Conservation (phyloP, 1,284 basidiomycete species). For the Vanrija sp. region DNA sequence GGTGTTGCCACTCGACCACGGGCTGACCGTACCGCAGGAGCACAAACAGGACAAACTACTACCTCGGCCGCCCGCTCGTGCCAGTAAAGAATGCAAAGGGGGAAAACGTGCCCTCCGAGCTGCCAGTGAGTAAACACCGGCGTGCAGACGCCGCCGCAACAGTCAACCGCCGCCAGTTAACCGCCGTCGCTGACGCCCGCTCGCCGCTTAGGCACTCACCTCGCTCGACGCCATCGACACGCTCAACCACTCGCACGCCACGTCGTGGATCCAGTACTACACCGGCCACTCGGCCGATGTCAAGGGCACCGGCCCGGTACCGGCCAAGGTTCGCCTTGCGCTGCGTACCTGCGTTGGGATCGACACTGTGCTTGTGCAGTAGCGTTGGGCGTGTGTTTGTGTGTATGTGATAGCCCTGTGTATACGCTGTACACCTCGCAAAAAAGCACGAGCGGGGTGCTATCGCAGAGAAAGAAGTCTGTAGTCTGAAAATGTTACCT, state of each 20-base stretch:
- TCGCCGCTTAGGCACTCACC: slow-evolving; percentile 4
- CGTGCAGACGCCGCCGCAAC: no score
- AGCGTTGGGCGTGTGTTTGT: no score
- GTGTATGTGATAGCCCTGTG: no score
- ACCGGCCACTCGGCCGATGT: slow-evolving; percentile 4
- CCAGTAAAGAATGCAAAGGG: slow-evolving; percentile 9
- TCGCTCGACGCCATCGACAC: slow-evolving; percentile 7
- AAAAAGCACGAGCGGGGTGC: no score
- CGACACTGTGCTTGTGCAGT: slow-evolving; percentile 3
- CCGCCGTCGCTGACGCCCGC: neutral
- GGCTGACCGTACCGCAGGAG: slow-evolving; percentile 5
- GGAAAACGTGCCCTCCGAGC: neutral
- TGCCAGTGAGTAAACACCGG: slow-evolving; percentile 3
- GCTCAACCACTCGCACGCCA: neutral
- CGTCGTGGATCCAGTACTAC: slow-evolving; percentile 15
- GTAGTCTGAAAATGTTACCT: no score
- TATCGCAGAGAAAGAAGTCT: no score
- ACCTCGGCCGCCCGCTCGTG: slow-evolving; percentile 9
- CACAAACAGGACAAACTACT: slow-evolving; percentile 8
- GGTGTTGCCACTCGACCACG: neutral
- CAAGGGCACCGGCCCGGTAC: neutral
- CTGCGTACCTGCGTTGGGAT: slow-evolving; percentile 12
- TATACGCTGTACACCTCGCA: no score
- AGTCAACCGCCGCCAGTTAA: no score
- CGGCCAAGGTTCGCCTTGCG: slow-evolving; percentile 3